Conservation (phyloP, 2,329 filamentous ascomycete species). For the Elsinoe fawcettii region DNA sequence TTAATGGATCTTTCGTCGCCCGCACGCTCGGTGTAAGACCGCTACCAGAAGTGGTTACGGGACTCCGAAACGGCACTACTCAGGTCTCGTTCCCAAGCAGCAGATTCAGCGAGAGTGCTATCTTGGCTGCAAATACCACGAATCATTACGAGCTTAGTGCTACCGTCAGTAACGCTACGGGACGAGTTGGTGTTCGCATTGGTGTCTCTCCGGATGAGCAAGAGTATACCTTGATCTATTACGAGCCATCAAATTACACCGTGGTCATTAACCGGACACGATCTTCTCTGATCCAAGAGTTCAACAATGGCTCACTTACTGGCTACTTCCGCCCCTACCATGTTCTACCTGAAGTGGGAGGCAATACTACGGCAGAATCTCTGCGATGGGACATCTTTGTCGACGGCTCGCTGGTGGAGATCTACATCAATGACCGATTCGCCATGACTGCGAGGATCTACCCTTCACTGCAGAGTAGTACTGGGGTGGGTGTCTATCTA, state of each 20-base stretch:
- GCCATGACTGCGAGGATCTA: slow-evolving; percentile 39
- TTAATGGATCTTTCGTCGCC: slow-evolving; percentile 32
- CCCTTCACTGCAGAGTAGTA: slow-evolving; percentile 37
- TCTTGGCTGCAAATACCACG: slow-evolving; percentile 19
- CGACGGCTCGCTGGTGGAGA: slow-evolving; percentile 41
- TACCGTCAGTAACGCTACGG: slow-evolving; percentile 33
- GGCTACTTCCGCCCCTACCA: slow-evolving; percentile 43
- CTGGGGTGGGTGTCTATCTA: slow-evolving; percentile 37
- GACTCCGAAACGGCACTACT: slow-evolving; percentile 29
- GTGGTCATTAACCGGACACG: slow-evolving; percentile 39
- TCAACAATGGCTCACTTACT: slow-evolving; percentile 37
- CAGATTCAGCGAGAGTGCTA: slow-evolving; percentile 25
- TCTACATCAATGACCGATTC: slow-evolving; percentile 41
- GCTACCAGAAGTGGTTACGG: slow-evolving; percentile 37
- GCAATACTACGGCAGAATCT: slow-evolving; percentile 28
- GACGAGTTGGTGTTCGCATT: slow-evolving; percentile 36
- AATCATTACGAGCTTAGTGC: slow-evolving; percentile 28
- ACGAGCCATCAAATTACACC: slow-evolving; percentile 39
- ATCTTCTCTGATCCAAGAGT: slow-evolving; percentile 36
- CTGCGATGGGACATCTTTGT: slow-evolving; percentile 40
- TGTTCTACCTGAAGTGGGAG: slow-evolving; percentile 22
- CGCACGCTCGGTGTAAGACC: slow-evolving; percentile 39
- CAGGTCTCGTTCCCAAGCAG: slow-evolving; percentile 22
- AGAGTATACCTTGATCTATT: slow-evolving; percentile 41
- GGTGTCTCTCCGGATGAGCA: slow-evolving; percentile 36